Percentiles rank a stretch among this genome's conserved stretches.
Conservation (phyloP, 1,284 basidiomycete genomes). For the Phylloporus sp. region DNA sequence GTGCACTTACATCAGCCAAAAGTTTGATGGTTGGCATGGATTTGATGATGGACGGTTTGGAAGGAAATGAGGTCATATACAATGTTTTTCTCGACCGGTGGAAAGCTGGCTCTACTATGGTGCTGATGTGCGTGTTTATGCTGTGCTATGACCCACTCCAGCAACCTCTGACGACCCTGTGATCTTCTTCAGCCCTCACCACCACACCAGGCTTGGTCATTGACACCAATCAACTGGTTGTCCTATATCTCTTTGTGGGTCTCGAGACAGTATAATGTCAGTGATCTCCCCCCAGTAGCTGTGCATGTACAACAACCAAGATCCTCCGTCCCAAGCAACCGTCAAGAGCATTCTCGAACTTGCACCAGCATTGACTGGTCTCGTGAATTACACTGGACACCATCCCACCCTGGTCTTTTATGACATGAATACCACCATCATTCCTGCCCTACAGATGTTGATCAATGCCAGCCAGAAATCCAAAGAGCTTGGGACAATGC, state of each 20-base stretch:
- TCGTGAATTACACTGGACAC: constrained; percentile 40
- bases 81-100: constrained; percentile 48
- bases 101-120: no score
- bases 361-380: constrained; percentile 38
- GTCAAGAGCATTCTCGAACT: constrained; percentile 48
- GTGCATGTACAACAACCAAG: constrained; percentile 44
- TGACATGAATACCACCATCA: constrained; percentile 42
- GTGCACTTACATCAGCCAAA: constrained; percentile 35
- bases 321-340: constrained; percentile 40
- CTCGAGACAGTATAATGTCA: constrained; percentile 41
- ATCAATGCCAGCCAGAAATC: constrained; percentile 33
- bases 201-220: constrained; percentile 48
- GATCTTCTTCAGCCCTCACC: no score
- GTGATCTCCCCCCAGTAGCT: constrained; percentile 29
- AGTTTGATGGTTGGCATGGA: constrained; percentile 46
- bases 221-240: constrained; percentile 36
- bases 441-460: constrained; percentile 42
- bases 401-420: constrained; percentile 44
- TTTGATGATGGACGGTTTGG: constrained; percentile 47
- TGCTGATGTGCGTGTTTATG: no score
- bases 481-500: constrained; percentile 26
- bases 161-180: no score
- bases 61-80: constrained; percentile 50
- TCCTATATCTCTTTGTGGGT: constrained; percentile 42
- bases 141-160: no score